phyloP scores from a whole-genome alignment of 2,329 filamentous ascomycete species.

The Nemania abortiva region DNA sequence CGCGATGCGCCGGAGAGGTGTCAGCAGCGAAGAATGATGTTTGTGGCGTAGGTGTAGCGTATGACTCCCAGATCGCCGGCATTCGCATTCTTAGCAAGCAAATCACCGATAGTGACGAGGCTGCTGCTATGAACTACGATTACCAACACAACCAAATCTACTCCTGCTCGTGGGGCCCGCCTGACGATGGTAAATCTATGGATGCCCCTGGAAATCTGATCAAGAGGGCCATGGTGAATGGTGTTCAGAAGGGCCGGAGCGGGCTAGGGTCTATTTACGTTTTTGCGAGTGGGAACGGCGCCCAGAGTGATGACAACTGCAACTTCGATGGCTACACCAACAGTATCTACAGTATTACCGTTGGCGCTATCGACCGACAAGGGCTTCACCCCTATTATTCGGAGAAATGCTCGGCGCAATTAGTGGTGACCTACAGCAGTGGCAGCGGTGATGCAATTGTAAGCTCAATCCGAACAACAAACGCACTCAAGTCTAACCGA shows the following conservation, averaged over 20 bases:
- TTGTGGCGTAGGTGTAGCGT: constrained; percentile 96
- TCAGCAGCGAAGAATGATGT: constrained; percentile 91
- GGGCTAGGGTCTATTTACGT: constrained; percentile 93
- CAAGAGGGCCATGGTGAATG: constrained; percentile 89
- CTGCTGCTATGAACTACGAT: constrained; percentile 90
- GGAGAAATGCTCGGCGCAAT: constrained; percentile 92
- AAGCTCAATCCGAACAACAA: constrained; percentile 49
- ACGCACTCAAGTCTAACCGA: constrained; percentile 17
- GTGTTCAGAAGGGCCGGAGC: constrained; percentile 85
- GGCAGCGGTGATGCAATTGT: constrained; percentile 87
- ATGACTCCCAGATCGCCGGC: constrained; percentile 88
- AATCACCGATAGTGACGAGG: constrained; percentile 93
- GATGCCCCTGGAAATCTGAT: constrained; percentile 92
- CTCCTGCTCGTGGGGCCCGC: constrained; percentile 98
- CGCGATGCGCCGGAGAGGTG: constrained; percentile 93
- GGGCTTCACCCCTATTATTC: constrained; percentile 96
- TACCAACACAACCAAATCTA: constrained; percentile 95
- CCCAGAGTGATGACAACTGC: constrained; percentile 89
- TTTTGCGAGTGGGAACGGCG: constrained; percentile 96
- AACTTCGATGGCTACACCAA: constrained; percentile 99
- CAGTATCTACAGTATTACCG: constrained; percentile 98
- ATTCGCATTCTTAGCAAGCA: constrained; percentile 92
- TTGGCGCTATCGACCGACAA: constrained; percentile 89
- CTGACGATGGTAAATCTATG: constrained; percentile 94
- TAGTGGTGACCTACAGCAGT: constrained; percentile 97